Base-by-base conservation (phyloP, 306 rosid genomes). In the Lotus japonicus region DNA sequence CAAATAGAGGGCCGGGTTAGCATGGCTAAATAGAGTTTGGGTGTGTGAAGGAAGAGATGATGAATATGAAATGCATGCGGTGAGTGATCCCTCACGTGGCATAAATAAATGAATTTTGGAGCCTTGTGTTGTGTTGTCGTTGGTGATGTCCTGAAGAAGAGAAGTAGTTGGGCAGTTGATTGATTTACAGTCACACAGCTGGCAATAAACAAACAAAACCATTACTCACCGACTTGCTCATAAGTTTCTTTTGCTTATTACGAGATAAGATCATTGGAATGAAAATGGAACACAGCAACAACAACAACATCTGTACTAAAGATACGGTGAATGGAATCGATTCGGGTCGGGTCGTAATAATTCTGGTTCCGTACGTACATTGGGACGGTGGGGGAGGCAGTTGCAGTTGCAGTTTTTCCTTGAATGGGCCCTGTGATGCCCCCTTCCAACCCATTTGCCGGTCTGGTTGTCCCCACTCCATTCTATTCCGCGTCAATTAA, bases 101-200 rank as follows among this genome's bases (percentile, higher is more conserved):
- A 0, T 6, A 11, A 17, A 46, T 60, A 4, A 52, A 59, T 38
- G 7, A 18, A 3, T 39, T 60, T 70, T 63, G 72, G 75, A 74
- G n/a, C n/a, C n/a, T n/a, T n/a, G 56, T 18, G 9, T 65, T 65
- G 63, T 71, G 76, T 26, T 26, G 5, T 26, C 4, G 33, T 3
- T 26, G 33, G 3, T 26, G 33, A 5, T 26, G 36, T 10, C 31
- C 56, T 53, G 19, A 59, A 38, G 4, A 26, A 26, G 33, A 54
- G 81, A 79, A 79, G 86, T 94, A 76, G 95, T 83, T 90, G 81
- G 83, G 80, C 80, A 79, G 95, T 82, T 87, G 82, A 78, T n/a
- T n/a, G n/a, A n/a, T n/a, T 84, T 84, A 78, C 73, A 5, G 67
- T 19, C 35, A 11, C 38, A 65, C 84, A 88, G 91, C 89, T 85